Conservation (phyloP, 495 filamentous ascomycete species). For the Delitschia confertaspora region DNA sequence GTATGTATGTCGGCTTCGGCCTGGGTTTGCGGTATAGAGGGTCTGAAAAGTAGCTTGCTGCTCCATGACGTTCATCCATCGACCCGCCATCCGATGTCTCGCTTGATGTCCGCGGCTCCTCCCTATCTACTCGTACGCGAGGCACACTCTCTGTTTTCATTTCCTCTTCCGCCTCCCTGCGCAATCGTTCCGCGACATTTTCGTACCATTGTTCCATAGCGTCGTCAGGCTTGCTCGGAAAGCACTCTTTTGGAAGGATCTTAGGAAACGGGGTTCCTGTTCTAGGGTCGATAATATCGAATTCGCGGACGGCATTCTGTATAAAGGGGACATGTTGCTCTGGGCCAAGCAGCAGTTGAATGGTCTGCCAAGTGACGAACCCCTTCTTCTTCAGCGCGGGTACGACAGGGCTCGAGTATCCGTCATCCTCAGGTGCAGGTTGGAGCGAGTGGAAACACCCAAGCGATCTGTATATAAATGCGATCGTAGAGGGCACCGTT, state of each 20-base stretch:
- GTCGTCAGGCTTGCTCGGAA: slow-evolving; percentile 64
- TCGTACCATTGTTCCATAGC: slow-evolving; percentile 83
- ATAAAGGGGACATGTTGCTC: slow-evolving; percentile 79
- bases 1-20: slow-evolving; percentile 30
- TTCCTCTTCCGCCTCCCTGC: slow-evolving; percentile 31
- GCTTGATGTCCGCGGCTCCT: slow-evolving; percentile 20
- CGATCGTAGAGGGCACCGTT: slow-evolving; percentile 63
- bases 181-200: slow-evolving; percentile 49
- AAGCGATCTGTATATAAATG: slow-evolving; percentile 83
- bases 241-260: slow-evolving; percentile 62
- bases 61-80: slow-evolving; percentile 29
- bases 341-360: slow-evolving; percentile 80
- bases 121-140: slow-evolving; percentile 20
- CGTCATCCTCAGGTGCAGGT: slow-evolving; percentile 55
- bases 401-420: slow-evolving; percentile 64
- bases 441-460: slow-evolving; percentile 60
- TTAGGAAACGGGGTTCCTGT: slow-evolving; percentile 66
- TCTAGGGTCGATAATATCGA: slow-evolving; percentile 63
- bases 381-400: slow-evolving; percentile 75
- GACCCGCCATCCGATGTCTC: slow-evolving; percentile 30
- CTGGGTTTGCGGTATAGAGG: slow-evolving; percentile 33
- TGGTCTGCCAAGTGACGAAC: slow-evolving; percentile 89
- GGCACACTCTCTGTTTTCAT: slow-evolving; percentile 12
- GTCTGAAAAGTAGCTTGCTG: slow-evolving; percentile 35
- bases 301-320: slow-evolving; percentile 68